Evolutionary conservation across 2,329 filamentous ascomycete genomes (phyloP).

Genomic region (Fusarium torreyae): DNA sequence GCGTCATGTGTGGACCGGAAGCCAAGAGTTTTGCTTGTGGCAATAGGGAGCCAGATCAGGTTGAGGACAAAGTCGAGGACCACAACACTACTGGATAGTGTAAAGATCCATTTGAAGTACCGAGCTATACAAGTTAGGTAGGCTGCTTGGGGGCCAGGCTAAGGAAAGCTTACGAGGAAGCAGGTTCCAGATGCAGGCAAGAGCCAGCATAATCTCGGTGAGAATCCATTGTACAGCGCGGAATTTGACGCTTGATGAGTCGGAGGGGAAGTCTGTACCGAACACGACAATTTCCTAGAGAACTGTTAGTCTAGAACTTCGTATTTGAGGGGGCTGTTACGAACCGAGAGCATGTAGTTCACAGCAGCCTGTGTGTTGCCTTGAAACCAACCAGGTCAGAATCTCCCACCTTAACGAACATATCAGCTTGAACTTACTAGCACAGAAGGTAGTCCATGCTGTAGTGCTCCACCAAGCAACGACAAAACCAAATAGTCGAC

Average conservation of each 20-base stretch:
- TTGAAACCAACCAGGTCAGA: rapidly evolving
- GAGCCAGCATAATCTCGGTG: background rate
- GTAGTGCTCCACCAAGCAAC: constrained; percentile 12
- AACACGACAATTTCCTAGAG: constrained; percentile 7
- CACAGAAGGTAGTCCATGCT: constrained; percentile 6
- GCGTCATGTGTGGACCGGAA: constrained; percentile 7
- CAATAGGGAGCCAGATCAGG: constrained; percentile 7
- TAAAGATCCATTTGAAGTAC: constrained; percentile 16
- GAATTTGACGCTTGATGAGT: constrained; percentile 2
- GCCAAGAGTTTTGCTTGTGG: constrained; percentile 2
- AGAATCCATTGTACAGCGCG: constrained; percentile 10
- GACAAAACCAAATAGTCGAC: background rate
- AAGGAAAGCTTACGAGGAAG: background rate
- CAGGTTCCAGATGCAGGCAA: background rate
- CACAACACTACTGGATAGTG: background rate
- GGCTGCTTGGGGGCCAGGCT: rapidly evolving
- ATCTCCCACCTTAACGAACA: too few species aligned
- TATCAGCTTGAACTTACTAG: background rate
- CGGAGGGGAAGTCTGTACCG: background rate
- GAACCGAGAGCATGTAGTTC: constrained; percentile 11
- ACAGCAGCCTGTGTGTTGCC: constrained; percentile 12
- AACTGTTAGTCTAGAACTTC: background rate
- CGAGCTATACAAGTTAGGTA: background rate
- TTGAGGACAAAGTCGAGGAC: constrained; percentile 11
- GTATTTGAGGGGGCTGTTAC: background rate